A percentile compares a stretch with the other conserved stretches of the same genome.
Evolutionary conservation across 306 rosid species (phyloP).

Genomic region (Neltuma alba): DNA sequence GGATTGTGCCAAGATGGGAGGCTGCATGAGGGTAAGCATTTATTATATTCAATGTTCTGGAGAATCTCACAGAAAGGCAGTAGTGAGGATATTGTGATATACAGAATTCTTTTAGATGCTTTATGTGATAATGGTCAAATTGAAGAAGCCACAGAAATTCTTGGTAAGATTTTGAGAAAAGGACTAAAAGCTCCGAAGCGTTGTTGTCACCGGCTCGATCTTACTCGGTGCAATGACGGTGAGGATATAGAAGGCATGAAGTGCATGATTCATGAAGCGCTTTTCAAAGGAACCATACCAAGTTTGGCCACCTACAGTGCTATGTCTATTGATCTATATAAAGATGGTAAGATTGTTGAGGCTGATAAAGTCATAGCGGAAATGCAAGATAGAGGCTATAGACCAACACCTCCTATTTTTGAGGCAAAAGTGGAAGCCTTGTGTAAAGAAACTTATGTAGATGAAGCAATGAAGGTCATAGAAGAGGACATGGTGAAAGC

Average conservation of each 20-base stretch:
- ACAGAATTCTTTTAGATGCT: constrained; percentile 57
- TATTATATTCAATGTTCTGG: constrained; percentile 66
- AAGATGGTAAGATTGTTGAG: constrained; percentile 50
- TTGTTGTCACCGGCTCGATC: constrained; percentile 40
- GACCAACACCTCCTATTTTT: constrained; percentile 41
- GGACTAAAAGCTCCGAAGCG: constrained; percentile 61
- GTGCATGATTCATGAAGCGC: constrained; percentile 48
- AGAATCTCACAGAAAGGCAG: constrained; percentile 61
- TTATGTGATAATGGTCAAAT: constrained; percentile 51
- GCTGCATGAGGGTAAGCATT: constrained; percentile 58
- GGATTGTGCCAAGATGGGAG: constrained; percentile 59
- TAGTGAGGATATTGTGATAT: constrained; percentile 57
- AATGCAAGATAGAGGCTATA: constrained; percentile 51
- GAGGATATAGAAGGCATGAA: constrained; percentile 39
- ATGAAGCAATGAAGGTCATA: constrained; percentile 51
- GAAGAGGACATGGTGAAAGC: constrained; percentile 53
- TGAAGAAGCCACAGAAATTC: constrained; percentile 53
- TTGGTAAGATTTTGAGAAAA: constrained; percentile 56
- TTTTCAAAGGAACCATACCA: constrained; percentile 53
- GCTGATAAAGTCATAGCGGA: constrained; percentile 45
- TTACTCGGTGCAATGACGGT: constrained; percentile 22
- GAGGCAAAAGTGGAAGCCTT: constrained; percentile 62
- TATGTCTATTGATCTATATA: constrained; percentile 51
- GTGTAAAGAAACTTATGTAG: constrained; percentile 34
- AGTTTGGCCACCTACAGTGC: constrained; percentile 54